phyloP scores from a whole-genome alignment of 495 filamentous ascomycete genomes.

The Delitschia confertaspora region DNA sequence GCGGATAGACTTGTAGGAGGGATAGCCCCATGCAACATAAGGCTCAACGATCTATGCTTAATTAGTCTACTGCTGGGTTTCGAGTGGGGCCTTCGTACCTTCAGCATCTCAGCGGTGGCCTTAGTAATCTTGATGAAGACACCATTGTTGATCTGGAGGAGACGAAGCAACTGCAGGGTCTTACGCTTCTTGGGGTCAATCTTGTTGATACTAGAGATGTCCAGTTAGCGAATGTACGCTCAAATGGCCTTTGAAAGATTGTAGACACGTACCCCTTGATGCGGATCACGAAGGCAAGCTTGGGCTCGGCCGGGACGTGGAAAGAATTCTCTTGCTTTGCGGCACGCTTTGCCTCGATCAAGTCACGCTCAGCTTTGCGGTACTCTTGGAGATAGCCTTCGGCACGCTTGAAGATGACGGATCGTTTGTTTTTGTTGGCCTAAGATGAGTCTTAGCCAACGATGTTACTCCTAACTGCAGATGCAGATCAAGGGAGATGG shows the following conservation, averaged over 20 bases:
- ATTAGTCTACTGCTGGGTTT: too few species aligned
- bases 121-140: slow-evolving; percentile 96
- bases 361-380: slow-evolving; percentile 94
- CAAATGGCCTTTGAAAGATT: too few species aligned
- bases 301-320: slow-evolving; percentile 88
- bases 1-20: slow-evolving; percentile 96
- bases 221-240: not conserved
- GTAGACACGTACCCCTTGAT: slow-evolving; percentile 74
- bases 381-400: slow-evolving; percentile 99
- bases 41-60: slow-evolving; percentile 95
- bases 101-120: slow-evolving; percentile 96
- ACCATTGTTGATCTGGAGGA: slow-evolving; percentile 99
- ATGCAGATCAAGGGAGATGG: slow-evolving; percentile 25
- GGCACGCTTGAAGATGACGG: slow-evolving; percentile 98
- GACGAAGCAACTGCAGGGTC: slow-evolving; percentile 97
- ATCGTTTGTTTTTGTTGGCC: slow-evolving; percentile 96
- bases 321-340: slow-evolving; percentile 88
- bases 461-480: slow-evolving; percentile 26
- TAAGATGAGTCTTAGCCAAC: slow-evolving; percentile 39
- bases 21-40: slow-evolving; percentile 96
- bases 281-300: slow-evolving; percentile 96
- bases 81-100: too few species aligned
- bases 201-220: slow-evolving; percentile 85
- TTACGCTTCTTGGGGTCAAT: slow-evolving; percentile 99
- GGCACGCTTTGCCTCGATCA: slow-evolving; percentile 80